Conservation (phyloP, 306 rosid species). For the Rubus parviflorus region DNA sequence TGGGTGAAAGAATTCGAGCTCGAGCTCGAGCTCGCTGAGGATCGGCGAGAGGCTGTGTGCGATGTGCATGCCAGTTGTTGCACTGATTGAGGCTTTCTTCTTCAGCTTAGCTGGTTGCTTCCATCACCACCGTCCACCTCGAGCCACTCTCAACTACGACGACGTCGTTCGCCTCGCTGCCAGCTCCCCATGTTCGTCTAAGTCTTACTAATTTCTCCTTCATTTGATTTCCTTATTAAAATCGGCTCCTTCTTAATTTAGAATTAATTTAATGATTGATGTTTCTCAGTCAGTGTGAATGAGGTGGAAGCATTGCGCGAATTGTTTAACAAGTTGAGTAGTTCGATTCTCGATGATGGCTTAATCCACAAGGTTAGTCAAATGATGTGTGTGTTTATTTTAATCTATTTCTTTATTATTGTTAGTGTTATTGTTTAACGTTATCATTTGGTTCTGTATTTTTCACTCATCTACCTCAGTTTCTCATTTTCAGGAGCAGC, state of each 20-base stretch:
- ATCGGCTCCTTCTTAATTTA: too few relatives aligned
- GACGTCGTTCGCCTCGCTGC: slow-evolving; percentile 53
- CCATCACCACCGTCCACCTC: slow-evolving; percentile 13
- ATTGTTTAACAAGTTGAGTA: slow-evolving; percentile 63
- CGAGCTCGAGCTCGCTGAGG: slow-evolving; percentile 40
- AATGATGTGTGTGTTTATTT: neutral
- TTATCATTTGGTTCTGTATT: neutral
- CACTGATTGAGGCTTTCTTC: slow-evolving; percentile 39
- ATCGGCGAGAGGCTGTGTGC: slow-evolving; percentile 45
- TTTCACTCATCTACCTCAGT: slow-evolving; percentile 6
- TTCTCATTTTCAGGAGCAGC: slow-evolving; percentile 64
- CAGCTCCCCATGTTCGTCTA: slow-evolving; percentile 52
- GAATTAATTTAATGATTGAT: neutral
- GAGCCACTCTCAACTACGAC: slow-evolving; percentile 23
- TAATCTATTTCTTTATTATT: neutral
- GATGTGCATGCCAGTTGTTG: slow-evolving; percentile 45
- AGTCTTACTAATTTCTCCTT: too few relatives aligned
- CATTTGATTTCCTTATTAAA: too few relatives aligned
- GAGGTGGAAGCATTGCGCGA: slow-evolving; percentile 74
- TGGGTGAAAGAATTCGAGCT: slow-evolving; percentile 18
- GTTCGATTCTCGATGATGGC: slow-evolving; percentile 62
- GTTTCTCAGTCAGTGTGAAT: slow-evolving; percentile 55
- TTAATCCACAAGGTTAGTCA: slow-evolving; percentile 61
- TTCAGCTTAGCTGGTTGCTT: slow-evolving; percentile 48
- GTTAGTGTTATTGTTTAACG: neutral